Base-by-base conservation (phyloP, 108 stramenopile genomes). In the Chaetoceros muelleri region DNA sequence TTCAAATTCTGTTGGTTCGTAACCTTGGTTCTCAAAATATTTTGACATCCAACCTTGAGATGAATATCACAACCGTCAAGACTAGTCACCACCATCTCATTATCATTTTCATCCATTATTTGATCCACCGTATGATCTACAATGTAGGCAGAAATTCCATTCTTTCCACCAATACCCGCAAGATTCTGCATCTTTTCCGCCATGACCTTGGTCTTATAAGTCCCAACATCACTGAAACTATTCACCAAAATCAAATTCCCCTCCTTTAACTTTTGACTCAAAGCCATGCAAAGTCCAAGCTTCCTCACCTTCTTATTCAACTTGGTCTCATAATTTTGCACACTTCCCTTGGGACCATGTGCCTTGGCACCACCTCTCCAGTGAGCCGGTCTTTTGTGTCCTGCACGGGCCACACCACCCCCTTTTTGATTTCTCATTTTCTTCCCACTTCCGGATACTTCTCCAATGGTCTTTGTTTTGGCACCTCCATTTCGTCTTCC, bases 281-380 rank as follows among this genome's bases (percentile, higher is more conserved):
- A 52, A 2, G 79, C 75, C 50, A 78, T 70, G 46, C 71, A 52
- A 57, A 95, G 69, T 23, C 88, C 94, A 65, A 90, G 50, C 50
- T 67, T 67, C 31, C 79, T 70, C 52, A 81, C 75, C 62, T 87
- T 91, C 63, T 88, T 90, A 73, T 95, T 93, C 52, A 93, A 64
- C 69, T 94, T 93, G 57, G 75, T 79, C 19, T 82, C 80, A 58
- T 89, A 95, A 65, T 95, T 81, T 47, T 69, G 70, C 1, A 75
- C 57, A 23, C 68, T 71, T 8, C 77, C 77, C 73, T 87, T 88
- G 44, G 94, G 91, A 8, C 94, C 94, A 64, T 95, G 94, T 25
- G 94, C 89, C 80, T 93, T 95, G 66, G 89, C 91, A 8, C 94
- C 94, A 17, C 94, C 94, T 21, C 94, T 69, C 91, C 85, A 91